Base-by-base conservation (phyloP, 306 rosid genomes). In the Erythrophleum fordii region DNA sequence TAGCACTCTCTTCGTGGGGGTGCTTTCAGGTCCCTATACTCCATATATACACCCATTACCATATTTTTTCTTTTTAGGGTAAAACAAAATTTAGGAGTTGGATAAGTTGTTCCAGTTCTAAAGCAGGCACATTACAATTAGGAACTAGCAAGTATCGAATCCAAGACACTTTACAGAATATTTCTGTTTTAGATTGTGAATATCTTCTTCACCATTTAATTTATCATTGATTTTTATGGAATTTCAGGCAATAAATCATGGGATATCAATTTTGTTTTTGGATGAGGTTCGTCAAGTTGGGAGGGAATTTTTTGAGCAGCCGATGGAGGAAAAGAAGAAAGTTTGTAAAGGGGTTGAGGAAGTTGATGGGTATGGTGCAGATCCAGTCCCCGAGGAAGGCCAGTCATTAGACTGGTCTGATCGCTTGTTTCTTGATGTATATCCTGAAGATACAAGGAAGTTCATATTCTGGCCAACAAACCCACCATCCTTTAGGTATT, bases 241-340 rank as follows among this genome's bases (percentile, higher is more conserved):
- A 37, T 59, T 67, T 69, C 76, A 87, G 88, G 91, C 85, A 61
- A 74, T 68, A 35, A 83, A 85, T 18, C 91, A 82, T 80, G 88
- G 88, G 45, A 73, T 72, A 44, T 28, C 85, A 2, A 25, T 29
- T 51, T 61, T 83, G 25, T 29, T 85, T 26, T 68, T 87, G 51
- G 85, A 82, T 5, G 53, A 80, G 74, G 77, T 87, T 52, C 84
- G 81, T 42, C 61, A 60, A 66, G 79, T 80, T 1, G 85, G 34
- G 41, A 76, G 85, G 67, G 83, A 87, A 3, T 82, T 82, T 59
- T 87, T 87, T 42, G 52, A 41, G 75, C 88, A 65, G 77, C 81
- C 85, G 16, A 67, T 61, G 81, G 88, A 87, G 74, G 73, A 60
- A 60, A 84, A 84, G 79, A 75, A 79, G 8, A 84, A 59, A 12